Conservation (phyloP, 2,329 filamentous ascomycete genomes). For the Beauveria brongniartii region DNA sequence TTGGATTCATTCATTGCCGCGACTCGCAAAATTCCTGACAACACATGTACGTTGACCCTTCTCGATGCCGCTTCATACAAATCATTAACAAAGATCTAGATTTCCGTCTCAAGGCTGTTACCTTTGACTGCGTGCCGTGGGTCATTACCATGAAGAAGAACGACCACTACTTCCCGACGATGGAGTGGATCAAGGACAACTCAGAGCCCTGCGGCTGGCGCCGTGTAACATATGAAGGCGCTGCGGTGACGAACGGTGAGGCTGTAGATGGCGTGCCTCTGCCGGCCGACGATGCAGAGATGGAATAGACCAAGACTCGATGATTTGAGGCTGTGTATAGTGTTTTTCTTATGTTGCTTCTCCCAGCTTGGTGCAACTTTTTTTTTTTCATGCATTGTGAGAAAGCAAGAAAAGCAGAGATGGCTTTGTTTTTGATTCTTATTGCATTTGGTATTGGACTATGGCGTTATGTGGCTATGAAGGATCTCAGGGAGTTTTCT, state of each 20-base stretch:
- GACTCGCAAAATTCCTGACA: conserved; percentile 84
- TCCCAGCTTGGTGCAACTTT: background rate
- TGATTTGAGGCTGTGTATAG: background rate
- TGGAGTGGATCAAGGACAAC: conserved; percentile 60
- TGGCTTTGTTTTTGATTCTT: background rate
- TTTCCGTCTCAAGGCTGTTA: conserved; percentile 94
- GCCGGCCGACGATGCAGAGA: conserved; percentile 34
- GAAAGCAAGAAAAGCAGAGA: background rate
- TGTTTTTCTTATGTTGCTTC: background rate
- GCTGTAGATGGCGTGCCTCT: conserved; percentile 40
- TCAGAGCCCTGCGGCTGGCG: conserved; percentile 54
- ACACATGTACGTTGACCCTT: conserved; percentile 59
- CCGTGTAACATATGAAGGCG: conserved; percentile 53
- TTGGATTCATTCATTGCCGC: conserved; percentile 72
- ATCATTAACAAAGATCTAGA: conserved; percentile 37
- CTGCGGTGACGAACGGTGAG: conserved; percentile 45
- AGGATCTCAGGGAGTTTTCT: conserved; percentile 25
- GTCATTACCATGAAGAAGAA: conserved; percentile 99
- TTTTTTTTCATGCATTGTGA: background rate
- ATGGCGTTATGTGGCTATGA: conserved; percentile 30
- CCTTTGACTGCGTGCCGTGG: conserved; percentile 97
- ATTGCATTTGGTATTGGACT: conserved; percentile 18
- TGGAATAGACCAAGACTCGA: conserved; percentile 25
- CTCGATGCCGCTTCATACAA: background rate
- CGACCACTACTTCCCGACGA: conserved; percentile 81